phyloP scores from a whole-genome alignment of 192 early-diverging fungal species.

The Entomortierella beljakovae region DNA sequence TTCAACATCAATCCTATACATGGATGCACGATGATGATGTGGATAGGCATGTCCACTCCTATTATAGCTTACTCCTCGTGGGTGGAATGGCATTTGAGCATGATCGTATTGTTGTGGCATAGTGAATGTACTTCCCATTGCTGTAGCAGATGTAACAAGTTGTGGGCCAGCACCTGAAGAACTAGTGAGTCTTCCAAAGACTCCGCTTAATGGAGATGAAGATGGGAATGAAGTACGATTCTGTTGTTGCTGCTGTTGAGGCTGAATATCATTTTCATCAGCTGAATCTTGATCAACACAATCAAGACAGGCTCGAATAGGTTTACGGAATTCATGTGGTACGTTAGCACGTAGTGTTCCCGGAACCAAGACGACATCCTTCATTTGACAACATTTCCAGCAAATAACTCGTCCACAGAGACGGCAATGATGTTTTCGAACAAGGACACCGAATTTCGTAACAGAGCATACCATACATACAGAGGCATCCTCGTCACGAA shows the following conservation, averaged over 20 bases:
- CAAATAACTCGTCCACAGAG: slow-evolving; percentile 77
- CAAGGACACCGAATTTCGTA: slow-evolving; percentile 48
- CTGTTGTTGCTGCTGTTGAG: slow-evolving; percentile 10
- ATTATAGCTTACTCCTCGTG: slow-evolving; percentile 14
- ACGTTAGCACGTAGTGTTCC: background rate
- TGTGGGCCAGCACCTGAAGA: slow-evolving; percentile 16
- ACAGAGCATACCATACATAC: slow-evolving; percentile 49
- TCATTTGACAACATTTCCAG: slow-evolving; percentile 66
- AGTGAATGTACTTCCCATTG: slow-evolving; percentile 17
- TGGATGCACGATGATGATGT: slow-evolving; percentile 34
- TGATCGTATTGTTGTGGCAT: slow-evolving; percentile 1
- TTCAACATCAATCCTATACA: slow-evolving; percentile 47
- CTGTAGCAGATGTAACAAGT: slow-evolving; percentile 11
- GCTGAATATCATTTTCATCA: background rate
- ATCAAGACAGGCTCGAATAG: slow-evolving; percentile 37
- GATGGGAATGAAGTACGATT: background rate
- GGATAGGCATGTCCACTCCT: slow-evolving; percentile 21
- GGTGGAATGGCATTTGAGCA: slow-evolving; percentile 11
- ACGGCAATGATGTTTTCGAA: slow-evolving; percentile 75
- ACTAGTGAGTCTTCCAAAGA: slow-evolving; percentile 29
- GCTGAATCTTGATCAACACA: slow-evolving; percentile 38
- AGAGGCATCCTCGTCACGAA: slow-evolving; percentile 49
- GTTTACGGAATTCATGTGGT: slow-evolving; percentile 14
- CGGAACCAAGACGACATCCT: slow-evolving; percentile 18
- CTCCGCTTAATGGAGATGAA: slow-evolving; percentile 31